Conservation (phyloP, 768 basidiomycete genomes). For the Boletellus emodensis region DNA sequence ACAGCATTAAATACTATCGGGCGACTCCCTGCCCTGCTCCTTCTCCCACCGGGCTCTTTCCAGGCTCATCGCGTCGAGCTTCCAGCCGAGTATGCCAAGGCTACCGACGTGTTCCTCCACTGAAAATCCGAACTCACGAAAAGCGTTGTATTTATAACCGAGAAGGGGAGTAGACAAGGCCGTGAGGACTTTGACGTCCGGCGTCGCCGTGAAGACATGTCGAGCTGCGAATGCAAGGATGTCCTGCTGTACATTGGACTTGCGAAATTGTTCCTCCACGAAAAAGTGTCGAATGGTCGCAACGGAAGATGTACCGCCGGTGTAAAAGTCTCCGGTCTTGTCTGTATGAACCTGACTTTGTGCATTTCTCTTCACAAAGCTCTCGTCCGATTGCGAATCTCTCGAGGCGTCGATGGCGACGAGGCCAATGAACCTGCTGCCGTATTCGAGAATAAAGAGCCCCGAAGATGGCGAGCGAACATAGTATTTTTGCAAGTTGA, state of each 20-base stretch:
- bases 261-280: constrained; percentile 61
- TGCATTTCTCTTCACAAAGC: constrained; percentile 20
- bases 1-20: constrained; percentile 8
- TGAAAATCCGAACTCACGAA: constrained; percentile 48
- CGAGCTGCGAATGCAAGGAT: constrained; percentile 56
- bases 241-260: constrained; percentile 57
- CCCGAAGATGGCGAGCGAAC: constrained; percentile 58
- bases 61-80: constrained; percentile 41
- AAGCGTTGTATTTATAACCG: constrained; percentile 43
- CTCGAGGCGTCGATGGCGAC: constrained; percentile 64
- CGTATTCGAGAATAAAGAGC: constrained; percentile 66
- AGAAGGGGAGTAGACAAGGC: constrained; percentile 47
- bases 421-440: constrained; percentile 56
- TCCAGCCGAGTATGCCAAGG: constrained; percentile 60
- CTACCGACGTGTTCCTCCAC: constrained; percentile 40
- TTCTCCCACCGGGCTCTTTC: constrained; percentile 46
- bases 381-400: constrained; percentile 34
- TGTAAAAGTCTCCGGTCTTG: constrained; percentile 13
- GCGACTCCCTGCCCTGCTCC: constrained; percentile 12
- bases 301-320: constrained; percentile 40
- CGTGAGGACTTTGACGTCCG: constrained; percentile 43
- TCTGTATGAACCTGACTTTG: constrained; percentile 11
- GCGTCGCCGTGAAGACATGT: constrained; percentile 49
- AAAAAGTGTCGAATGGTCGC: constrained; percentile 74
- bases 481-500: constrained; percentile 53